Base-by-base conservation (phyloP, 306 rosid genomes). In the Hylodesmum podocarpum region DNA sequence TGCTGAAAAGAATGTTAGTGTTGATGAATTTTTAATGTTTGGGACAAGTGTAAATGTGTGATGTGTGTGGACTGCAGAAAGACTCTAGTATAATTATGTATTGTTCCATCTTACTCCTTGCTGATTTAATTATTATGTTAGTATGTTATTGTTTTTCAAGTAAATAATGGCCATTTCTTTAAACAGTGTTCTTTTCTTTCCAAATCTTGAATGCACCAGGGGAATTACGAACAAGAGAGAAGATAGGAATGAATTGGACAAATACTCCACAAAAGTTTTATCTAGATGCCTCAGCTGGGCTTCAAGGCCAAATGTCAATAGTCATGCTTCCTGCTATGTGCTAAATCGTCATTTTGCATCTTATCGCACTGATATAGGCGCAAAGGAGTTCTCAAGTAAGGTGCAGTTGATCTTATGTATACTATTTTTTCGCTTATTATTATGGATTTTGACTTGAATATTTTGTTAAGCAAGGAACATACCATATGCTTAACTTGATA, bases 321-420 rank as follows among this genome's bases (percentile, higher is more conserved):
- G 6, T 72, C 69, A 21, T 65, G 80, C 70, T 66, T 41, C 80
- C 40, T 57, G 41, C 58, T 69, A 63, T 81, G 71, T 81, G 74
- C 73, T 76, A 37, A 81, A 47, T 76, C 84, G 86, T 78, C 86
- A 74, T 76, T 89, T 79, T 86, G 70, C 80, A 43, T 71, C 87
- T 49, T 75, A 78, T 39, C 14, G 15, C 75, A 65, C 43, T 63
- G 84, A 29, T 55, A 72, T 13, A 79, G 24, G 62, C 80, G 53
- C 73, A 57, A 77, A 39, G 76, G 78, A 78, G 76, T 73, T 75
- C 72, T 79, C 87, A 80, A 72, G 82, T 78, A 85, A 88, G 93
- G 96, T 87, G 87, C 83, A 34, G 63, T 72, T 41, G 66, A 73
- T 79, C 71, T 74, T 53, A 46, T 55, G 58, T 69, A 34, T 31